These are phyloP conservation scores for Terfezia claveryi DNA, from an alignment of 495 filamentous ascomycete genomes.

Conservation along the genomic window DNA sequence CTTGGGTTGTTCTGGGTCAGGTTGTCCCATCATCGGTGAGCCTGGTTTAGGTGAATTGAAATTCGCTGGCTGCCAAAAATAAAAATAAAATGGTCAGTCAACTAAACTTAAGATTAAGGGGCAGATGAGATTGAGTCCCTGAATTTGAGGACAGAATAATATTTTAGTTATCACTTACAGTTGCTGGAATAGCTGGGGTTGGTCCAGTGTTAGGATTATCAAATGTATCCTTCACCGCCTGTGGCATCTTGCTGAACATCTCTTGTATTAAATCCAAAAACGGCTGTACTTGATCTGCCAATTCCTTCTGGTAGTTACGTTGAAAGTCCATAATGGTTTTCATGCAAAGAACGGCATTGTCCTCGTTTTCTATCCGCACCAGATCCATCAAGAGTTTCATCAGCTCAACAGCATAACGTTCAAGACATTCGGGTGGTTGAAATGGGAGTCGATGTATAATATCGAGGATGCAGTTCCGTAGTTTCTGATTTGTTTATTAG, in stretches of 20 bases:
- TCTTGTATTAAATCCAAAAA: constrained; percentile 86
- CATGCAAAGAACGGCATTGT: constrained; percentile 92
- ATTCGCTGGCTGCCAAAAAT: neutral
- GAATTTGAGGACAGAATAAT: constrained; percentile 22
- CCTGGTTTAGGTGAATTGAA: constrained; percentile 73
- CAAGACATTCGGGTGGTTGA: constrained; percentile 52
- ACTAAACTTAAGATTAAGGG: neutral
- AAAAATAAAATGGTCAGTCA: neutral
- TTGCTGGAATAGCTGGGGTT: constrained; percentile 49
- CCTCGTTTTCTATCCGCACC: constrained; percentile 82
- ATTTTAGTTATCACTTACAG: constrained; percentile 48
- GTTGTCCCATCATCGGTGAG: constrained; percentile 61
- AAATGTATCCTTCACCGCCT: constrained; percentile 80
- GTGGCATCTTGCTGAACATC: constrained; percentile 84
- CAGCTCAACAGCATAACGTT: constrained; percentile 65
- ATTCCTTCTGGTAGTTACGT: constrained; percentile 69
- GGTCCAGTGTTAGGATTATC: constrained; percentile 42
- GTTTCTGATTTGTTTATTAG: constrained; percentile 34
- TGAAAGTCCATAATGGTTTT: constrained; percentile 94
- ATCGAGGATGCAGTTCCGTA: constrained; percentile 79
- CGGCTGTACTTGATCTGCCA: constrained; percentile 53
- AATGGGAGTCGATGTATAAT: constrained; percentile 83
- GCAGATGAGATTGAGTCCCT: neutral
- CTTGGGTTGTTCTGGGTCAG: constrained; percentile 45
- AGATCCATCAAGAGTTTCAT: constrained; percentile 76